Conservation (phyloP, 2,329 filamentous ascomycete species). For the Curvularia sp. region DNA sequence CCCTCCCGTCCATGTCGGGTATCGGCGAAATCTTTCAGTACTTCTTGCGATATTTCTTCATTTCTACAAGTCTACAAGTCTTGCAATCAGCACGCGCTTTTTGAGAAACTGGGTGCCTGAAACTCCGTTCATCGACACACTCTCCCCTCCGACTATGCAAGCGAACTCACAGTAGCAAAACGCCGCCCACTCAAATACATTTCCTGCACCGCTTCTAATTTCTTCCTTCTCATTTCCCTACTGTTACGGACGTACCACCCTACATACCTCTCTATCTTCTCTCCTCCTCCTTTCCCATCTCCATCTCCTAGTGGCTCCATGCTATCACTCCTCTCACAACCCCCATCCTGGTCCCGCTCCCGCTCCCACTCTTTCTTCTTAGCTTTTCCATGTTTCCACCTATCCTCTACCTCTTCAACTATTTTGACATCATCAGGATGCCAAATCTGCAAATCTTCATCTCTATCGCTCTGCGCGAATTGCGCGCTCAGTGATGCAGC, state of each 20-base stretch:
- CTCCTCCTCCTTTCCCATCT: background rate
- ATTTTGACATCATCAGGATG: background rate
- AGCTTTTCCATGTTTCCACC: background rate
- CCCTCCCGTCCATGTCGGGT: background rate
- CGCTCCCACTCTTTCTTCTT: background rate
- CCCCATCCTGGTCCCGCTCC: background rate
- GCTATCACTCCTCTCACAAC: slow-evolving; percentile 2
- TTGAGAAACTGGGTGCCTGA: background rate
- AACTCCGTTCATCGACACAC: background rate
- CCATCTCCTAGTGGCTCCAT: slow-evolving; percentile 6
- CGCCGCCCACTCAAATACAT: slow-evolving; percentile 5
- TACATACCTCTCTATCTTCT: background rate
- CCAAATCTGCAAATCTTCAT: background rate
- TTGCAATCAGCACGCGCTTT: background rate
- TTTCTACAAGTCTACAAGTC: background rate
- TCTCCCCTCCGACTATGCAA: background rate
- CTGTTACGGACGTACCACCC: slow-evolving; percentile 4
- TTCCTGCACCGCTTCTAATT: background rate
- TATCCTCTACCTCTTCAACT: background rate
- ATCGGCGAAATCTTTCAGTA: background rate
- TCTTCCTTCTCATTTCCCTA: slow-evolving; percentile 1
- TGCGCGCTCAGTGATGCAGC: background rate
- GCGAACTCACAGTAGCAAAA: slow-evolving; percentile 13
- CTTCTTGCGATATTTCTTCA: background rate
- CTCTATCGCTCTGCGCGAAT: background rate